A percentile compares a stretch with the other conserved stretches of the same genome.
Conservation (phyloP, 805 yeast genomes). For the Schizosaccharomyces octosporus region DNA sequence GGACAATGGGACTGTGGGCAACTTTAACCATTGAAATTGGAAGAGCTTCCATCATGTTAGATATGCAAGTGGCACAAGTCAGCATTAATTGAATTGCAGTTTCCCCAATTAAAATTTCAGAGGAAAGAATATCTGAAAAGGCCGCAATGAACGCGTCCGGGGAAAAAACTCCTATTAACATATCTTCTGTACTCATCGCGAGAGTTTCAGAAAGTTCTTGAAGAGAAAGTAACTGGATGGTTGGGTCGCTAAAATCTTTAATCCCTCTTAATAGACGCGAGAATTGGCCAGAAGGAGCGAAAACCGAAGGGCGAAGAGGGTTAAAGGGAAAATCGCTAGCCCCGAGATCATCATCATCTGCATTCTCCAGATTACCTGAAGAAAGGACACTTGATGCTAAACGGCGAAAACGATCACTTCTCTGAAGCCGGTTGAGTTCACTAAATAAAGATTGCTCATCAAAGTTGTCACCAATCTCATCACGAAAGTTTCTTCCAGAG, state of each 20-base stretch:
- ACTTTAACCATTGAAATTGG: constrained; percentile 38
- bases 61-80: constrained; percentile 61
- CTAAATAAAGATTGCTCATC: not conserved
- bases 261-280: constrained; percentile 9
- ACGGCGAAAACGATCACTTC: not conserved
- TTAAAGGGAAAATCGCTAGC: constrained; percentile 6
- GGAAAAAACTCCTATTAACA: constrained; percentile 22
- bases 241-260: constrained; percentile 12
- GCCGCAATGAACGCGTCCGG: constrained; percentile 28
- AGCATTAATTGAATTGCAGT: constrained; percentile 36
- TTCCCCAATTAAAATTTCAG: constrained; percentile 29
- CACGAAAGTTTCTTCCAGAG: constrained; percentile 6
- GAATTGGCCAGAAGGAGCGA: constrained; percentile 2
- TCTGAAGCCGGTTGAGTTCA: not conserved
- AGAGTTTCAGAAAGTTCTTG: constrained; percentile 15
- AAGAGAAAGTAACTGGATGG: constrained; percentile 12
- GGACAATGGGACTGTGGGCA: constrained; percentile 39
- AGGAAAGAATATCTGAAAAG: constrained; percentile 29
- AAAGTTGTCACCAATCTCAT: constrained; percentile 3
- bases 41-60: constrained; percentile 54
- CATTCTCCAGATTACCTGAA: constrained; percentile 4
- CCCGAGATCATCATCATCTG: constrained; percentile 9
- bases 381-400: not conserved
- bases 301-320: not conserved
- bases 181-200: constrained; percentile 14